phyloP scores from a whole-genome alignment of 108 stramenopile genomes.

The Chaetoceros tenuissimus region DNA sequence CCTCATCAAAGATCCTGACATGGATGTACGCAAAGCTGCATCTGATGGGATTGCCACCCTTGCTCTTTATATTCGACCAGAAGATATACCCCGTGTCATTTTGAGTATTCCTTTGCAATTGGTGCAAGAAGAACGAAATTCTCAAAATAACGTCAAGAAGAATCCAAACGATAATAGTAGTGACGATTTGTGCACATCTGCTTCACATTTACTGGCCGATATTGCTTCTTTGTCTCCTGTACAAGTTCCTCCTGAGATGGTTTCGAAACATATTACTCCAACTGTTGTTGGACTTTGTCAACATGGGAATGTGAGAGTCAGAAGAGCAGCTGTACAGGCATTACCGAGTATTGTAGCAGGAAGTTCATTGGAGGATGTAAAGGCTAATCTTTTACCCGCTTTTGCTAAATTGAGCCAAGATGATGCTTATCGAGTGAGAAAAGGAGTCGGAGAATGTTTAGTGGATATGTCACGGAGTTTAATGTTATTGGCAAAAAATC shows the following conservation, averaged over 20 bases:
- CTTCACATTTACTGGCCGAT: slow-evolving; percentile 83
- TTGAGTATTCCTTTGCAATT: slow-evolving; percentile 64
- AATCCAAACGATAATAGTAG: not conserved
- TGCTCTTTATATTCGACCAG: slow-evolving; percentile 45
- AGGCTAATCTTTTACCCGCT: slow-evolving; percentile 76
- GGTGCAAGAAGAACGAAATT: slow-evolving; percentile 30
- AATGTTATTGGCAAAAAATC: slow-evolving; percentile 29
- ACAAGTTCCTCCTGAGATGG: slow-evolving; percentile 30
- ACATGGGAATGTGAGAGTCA: slow-evolving; percentile 92
- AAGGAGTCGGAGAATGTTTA: slow-evolving; percentile 76
- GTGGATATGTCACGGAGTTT: slow-evolving; percentile 71
- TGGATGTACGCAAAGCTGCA: slow-evolving; percentile 79
- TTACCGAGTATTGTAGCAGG: slow-evolving; percentile 83
- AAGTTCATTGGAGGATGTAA: slow-evolving; percentile 69
- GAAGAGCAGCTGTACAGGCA: slow-evolving; percentile 87
- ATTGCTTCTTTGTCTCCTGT: slow-evolving; percentile 51
- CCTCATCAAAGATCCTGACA: slow-evolving; percentile 58
- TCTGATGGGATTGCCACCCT: slow-evolving; percentile 60
- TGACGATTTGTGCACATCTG: slow-evolving; percentile 92
- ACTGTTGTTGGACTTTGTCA: slow-evolving; percentile 78
- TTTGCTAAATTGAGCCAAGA: slow-evolving; percentile 84
- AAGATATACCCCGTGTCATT: slow-evolving; percentile 46
- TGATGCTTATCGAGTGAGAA: slow-evolving; percentile 89
- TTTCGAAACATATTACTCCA: slow-evolving; percentile 57
- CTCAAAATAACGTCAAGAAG: slow-evolving; percentile 2